Evolutionary conservation across 106 monocot species (phyloP).

Genomic region (Dendrobium catenatum): DNA sequence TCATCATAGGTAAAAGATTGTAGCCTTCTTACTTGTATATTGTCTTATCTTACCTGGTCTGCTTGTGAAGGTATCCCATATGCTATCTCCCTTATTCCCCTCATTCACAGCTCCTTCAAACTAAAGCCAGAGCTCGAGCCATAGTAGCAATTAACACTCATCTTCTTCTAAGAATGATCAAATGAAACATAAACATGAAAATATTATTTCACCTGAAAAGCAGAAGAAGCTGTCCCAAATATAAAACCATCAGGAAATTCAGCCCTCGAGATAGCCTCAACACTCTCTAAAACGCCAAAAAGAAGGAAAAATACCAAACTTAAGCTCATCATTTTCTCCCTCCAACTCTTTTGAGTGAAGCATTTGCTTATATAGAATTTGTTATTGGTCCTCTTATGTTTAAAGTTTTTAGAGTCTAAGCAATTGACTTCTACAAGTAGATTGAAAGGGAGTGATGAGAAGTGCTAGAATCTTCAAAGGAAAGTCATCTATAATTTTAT

Average conservation of each 20-base stretch:
- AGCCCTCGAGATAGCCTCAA: conserved; percentile 32
- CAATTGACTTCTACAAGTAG: too few species aligned
- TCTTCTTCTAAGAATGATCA: not conserved
- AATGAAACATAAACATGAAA: not conserved
- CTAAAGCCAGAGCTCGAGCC: conserved; percentile 12
- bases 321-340: not conserved
- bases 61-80: conserved; percentile 68
- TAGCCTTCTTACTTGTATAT: not conserved
- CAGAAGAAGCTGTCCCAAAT: conserved; percentile 74
- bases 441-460: too few species aligned
- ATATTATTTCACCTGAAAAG: conserved; percentile 41
- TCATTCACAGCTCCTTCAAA: conserved; percentile 75
- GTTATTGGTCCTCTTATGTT: too few species aligned
- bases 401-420: too few species aligned
- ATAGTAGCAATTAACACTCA: not conserved
- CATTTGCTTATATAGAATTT: not conserved
- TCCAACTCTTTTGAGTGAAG: not conserved
- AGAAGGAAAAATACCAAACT: not conserved
- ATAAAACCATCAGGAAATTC: conserved; percentile 49
- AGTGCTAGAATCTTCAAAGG: too few species aligned
- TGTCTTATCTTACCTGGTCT: conserved; percentile 26
- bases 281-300: not conserved
- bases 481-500: too few species aligned
- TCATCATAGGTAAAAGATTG: not conserved
- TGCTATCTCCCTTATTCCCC: conserved; percentile 49